Conservation (phyloP, 352 stramenopile species). For the Phytophthora sojae region DNA sequence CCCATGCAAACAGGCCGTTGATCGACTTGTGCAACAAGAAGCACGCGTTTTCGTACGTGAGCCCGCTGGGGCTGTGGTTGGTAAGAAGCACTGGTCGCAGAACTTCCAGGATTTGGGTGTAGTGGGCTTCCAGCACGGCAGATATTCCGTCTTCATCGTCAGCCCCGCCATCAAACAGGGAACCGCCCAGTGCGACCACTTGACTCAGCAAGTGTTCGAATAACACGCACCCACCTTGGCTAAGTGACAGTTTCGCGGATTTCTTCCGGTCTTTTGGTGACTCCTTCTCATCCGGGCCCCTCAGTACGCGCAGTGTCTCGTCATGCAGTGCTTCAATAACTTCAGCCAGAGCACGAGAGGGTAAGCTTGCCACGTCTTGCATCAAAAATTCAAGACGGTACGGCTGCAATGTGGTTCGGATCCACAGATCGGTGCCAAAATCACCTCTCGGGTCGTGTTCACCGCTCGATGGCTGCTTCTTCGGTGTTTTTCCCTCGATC, state of each 20-base stretch:
- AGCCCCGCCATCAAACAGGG: conserved; percentile 38
- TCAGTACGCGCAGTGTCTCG: conserved; percentile 52
- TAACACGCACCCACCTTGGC: conserved; percentile 68
- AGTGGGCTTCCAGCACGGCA: conserved; percentile 60
- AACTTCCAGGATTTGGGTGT: conserved; percentile 49
- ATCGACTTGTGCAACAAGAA: conserved; percentile 72
- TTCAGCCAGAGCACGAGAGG: conserved; percentile 51
- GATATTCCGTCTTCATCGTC: conserved; percentile 59
- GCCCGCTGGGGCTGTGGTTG: conserved; percentile 34
- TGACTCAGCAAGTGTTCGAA: conserved; percentile 72
- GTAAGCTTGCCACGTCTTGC: conserved; percentile 62
- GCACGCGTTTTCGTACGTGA: conserved; percentile 73
- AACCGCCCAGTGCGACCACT: conserved; percentile 44
- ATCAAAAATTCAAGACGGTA: conserved; percentile 75
- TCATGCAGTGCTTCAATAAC: conserved; percentile 64
- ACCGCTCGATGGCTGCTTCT: conserved; percentile 17
- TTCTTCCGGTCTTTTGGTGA: conserved; percentile 34
- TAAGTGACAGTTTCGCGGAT: conserved; percentile 36
- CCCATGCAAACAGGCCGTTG: conserved; percentile 63
- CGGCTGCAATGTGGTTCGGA: conserved; percentile 65
- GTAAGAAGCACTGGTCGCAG: conserved; percentile 57
- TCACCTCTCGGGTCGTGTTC: conserved; percentile 25
- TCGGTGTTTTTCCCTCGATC: conserved; percentile 36
- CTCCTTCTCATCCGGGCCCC: conserved; percentile 31
- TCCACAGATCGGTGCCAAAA: conserved; percentile 70